Base-by-base conservation (phyloP, 441 rosid species). In the Codiaeum variegatum region DNA sequence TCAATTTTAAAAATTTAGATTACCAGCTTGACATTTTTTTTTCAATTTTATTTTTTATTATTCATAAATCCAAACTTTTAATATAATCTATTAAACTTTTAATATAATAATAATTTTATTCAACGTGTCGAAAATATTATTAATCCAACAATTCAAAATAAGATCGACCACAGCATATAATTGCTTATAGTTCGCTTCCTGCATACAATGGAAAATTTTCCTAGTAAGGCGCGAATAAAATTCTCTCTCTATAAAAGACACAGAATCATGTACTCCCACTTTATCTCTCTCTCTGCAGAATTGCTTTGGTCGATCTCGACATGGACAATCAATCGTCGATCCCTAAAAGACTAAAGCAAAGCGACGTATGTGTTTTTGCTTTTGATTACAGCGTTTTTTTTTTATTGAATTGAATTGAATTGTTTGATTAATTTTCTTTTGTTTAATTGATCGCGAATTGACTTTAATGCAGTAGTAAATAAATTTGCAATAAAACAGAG, bases 361-460 rank as follows among this genome's bases (percentile, higher is more conserved):
- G 26, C 49, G 75, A 80, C 78, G 83, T 76, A 59, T 6, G n/a
- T n/a, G 32, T 56, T 26, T 44, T 61, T 52, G 19, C 15, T 34
- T 44, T 55, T n/a, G 5, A 67, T 52, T 46, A 34, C 15, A 18
- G 21, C 42, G 47, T 52, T 34, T 16, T 5, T n/a, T n/a, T n/a
- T n/a, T n/a, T n/a, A n/a, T n/a, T n/a, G n/a, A 47, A 19, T 31
- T 67, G n/a, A 21, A 40, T 5, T 13, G 4, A 3, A 23, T 40
- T 6, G 3, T 63, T 31, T 63, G 10, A 10, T 38, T 24, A 1
- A 1, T 46, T 46, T 46, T 40, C 12, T 40, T 40, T 40, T 13
- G 13, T 13, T 42, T 49, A n/a, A 18, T 49, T 49, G 61, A 26
- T 56, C 61, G 32, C 11, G 32, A 56, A 18, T 32, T 62, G 44